Evolutionary conservation across 257 asterid genomes (phyloP).

Genomic region (Jacaranda copaia): DNA sequence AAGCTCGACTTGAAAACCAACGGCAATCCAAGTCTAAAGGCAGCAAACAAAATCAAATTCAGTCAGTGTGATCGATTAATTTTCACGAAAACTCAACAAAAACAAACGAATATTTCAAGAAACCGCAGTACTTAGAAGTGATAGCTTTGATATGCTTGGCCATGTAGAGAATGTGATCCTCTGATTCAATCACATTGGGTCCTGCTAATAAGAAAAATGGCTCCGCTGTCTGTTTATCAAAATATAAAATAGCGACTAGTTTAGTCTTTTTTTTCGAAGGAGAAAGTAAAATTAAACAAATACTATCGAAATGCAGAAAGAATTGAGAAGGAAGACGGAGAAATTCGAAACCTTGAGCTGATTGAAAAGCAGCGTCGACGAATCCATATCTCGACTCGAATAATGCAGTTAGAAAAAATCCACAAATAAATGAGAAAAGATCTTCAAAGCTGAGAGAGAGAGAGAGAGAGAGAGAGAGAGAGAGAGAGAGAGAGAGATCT

Average conservation of each 20-base stretch:
- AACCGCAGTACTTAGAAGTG: conserved; percentile 52
- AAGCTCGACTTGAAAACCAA: conserved; percentile 88
- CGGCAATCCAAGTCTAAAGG: conserved; percentile 66
- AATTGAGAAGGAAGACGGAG: neutral
- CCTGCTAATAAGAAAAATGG: conserved; percentile 93
- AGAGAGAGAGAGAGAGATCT: conserved; percentile 11
- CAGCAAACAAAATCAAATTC: neutral
- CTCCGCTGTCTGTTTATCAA: conserved; percentile 62
- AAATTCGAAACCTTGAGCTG: conserved; percentile 72
- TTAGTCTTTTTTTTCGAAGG: too few relatives aligned
- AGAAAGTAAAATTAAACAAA: too few relatives aligned
- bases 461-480: conserved; percentile 8
- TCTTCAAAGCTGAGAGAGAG: too few relatives aligned
- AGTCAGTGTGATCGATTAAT: neutral
- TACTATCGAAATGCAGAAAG: neutral
- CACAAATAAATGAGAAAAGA: neutral
- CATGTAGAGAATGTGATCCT: conserved; percentile 83
- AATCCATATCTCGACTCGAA: conserved; percentile 55
- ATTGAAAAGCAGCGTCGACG: conserved; percentile 70
- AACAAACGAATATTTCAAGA: neutral
- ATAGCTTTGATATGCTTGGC: conserved; percentile 71
- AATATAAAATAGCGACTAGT: too few relatives aligned
- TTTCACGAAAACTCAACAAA: too few relatives aligned
- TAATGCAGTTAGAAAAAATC: neutral
- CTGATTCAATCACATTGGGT: conserved; percentile 95